Evolutionary conservation across 2,329 filamentous ascomycete species (phyloP).

Genomic region (Penicillium sp.): DNA sequence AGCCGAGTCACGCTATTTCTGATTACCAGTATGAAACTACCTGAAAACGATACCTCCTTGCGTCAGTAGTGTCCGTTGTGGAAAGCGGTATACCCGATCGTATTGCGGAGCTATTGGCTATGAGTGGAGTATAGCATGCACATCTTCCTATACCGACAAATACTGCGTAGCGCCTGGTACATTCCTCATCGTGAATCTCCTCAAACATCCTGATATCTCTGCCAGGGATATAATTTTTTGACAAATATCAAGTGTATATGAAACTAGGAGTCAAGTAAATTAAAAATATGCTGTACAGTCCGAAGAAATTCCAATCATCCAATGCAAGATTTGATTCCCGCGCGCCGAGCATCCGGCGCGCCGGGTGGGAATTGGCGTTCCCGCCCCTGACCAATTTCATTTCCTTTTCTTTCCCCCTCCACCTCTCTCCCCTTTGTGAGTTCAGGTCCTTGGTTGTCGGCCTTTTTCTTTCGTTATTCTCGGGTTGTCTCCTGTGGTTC

Average conservation of each 20-base stretch:
- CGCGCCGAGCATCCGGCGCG: slow-evolving; percentile 8
- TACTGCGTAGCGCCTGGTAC: neutral
- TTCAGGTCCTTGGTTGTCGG: neutral
- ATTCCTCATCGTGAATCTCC: neutral
- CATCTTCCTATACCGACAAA: neutral
- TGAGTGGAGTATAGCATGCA: neutral
- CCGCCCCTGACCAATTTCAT: slow-evolving; percentile 22
- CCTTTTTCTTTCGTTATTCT: neutral
- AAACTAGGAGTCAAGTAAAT: neutral
- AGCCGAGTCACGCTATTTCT: slow-evolving; percentile 14
- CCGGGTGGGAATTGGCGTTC: slow-evolving; percentile 15
- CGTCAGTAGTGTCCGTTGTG: neutral
- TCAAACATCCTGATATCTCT: neutral
- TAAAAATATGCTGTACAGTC: neutral
- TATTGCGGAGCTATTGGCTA: neutral
- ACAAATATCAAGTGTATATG: neutral
- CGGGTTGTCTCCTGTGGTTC: neutral
- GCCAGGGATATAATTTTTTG: neutral
- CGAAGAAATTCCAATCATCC: neutral
- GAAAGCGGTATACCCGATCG: neutral
- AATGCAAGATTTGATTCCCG: neutral
- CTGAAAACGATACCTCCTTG: neutral
- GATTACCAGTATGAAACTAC: neutral
- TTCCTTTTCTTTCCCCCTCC: slow-evolving; percentile 17
- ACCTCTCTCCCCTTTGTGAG: slow-evolving; percentile 5